Evolutionary conservation across 306 rosid species (phyloP).

Genomic region (Cercis canadensis): DNA sequence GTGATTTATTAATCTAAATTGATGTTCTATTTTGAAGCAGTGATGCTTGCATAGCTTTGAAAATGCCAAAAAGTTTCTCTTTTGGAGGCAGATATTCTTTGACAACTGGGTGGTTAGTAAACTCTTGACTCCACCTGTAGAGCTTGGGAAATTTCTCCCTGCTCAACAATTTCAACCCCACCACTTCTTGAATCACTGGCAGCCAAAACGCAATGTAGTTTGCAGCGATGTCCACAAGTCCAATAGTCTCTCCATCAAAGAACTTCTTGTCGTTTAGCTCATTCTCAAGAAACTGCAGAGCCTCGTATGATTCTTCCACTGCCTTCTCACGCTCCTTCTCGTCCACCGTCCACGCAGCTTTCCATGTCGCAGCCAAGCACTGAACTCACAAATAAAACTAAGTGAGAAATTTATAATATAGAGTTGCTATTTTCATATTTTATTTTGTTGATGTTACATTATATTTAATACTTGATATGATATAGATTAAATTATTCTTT

Average conservation of each 20-base stretch:
- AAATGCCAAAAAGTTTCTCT: constrained; percentile 21
- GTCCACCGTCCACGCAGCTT: constrained; percentile 7
- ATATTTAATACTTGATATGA: too few species aligned
- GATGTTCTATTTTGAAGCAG: constrained; percentile 17
- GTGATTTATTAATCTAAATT: too few species aligned
- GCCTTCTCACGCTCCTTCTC: constrained; percentile 37
- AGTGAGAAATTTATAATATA: too few species aligned
- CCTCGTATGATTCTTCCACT: constrained; percentile 34
- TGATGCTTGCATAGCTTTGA: not conserved
- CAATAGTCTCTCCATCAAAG: constrained; percentile 51
- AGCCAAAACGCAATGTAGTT: constrained; percentile 41
- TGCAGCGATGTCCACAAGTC: constrained; percentile 47
- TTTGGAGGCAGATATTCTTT: constrained; percentile 35
- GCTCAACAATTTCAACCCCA: constrained; percentile 33
- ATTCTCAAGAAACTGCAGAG: constrained; percentile 36
- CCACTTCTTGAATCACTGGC: constrained; percentile 29
- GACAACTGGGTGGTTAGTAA: constrained; percentile 19
- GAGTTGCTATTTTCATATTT: too few species aligned
- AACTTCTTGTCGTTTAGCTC: constrained; percentile 44
- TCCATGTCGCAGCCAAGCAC: constrained; percentile 9
- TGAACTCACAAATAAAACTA: not conserved
- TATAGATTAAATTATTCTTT: too few species aligned
- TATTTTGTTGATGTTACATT: too few species aligned
- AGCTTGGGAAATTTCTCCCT: constrained; percentile 36
- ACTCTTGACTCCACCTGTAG: constrained; percentile 38